A percentile compares a stretch with the other conserved stretches of the same genome.
These are phyloP conservation scores for Pythium brassicae DNA, from an alignment of 352 stramenopile species.

Conservation along the genomic window DNA sequence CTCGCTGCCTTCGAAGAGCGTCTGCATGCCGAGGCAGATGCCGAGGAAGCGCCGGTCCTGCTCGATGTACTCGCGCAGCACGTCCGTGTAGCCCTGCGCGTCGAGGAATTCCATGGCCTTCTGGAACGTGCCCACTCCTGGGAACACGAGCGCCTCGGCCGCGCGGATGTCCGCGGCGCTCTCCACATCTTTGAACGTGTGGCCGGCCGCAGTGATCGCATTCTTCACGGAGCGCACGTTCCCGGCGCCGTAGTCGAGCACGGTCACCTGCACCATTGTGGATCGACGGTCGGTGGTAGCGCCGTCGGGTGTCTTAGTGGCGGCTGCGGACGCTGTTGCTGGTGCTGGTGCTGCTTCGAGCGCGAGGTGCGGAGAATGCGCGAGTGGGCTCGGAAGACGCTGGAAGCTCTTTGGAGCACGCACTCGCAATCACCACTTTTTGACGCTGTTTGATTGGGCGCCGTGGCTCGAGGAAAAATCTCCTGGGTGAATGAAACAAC, in stretches of 20 bases:
- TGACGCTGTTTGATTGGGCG: neutral
- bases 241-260: conserved; percentile 98
- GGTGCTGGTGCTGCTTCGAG: too few species aligned
- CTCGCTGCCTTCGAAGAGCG: conserved; percentile 95
- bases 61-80: conserved; percentile 86
- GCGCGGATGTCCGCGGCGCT: conserved; percentile 87
- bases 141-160: conserved; percentile 87
- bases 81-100: conserved; percentile 80
- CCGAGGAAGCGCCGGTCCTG: conserved; percentile 92
- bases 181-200: conserved; percentile 85
- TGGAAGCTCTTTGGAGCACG: too few species aligned
- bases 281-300: too few species aligned
- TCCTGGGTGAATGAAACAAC: conserved; percentile 1
- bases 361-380: too few species aligned
- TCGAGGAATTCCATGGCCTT: conserved; percentile 93
- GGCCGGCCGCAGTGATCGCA: conserved; percentile 90
- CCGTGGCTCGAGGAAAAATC: conserved; percentile 1
- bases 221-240: conserved; percentile 98
- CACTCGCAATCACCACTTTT: neutral
- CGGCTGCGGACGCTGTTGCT: too few species aligned
- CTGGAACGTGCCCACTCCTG: conserved; percentile 78
- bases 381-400: too few species aligned
- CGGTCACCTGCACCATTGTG: conserved; percentile 67
- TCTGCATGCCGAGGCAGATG: conserved; percentile 99
- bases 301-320: too few species aligned